Conservation (phyloP, 2,329 filamentous ascomycete species). For the Eutypa lata region DNA sequence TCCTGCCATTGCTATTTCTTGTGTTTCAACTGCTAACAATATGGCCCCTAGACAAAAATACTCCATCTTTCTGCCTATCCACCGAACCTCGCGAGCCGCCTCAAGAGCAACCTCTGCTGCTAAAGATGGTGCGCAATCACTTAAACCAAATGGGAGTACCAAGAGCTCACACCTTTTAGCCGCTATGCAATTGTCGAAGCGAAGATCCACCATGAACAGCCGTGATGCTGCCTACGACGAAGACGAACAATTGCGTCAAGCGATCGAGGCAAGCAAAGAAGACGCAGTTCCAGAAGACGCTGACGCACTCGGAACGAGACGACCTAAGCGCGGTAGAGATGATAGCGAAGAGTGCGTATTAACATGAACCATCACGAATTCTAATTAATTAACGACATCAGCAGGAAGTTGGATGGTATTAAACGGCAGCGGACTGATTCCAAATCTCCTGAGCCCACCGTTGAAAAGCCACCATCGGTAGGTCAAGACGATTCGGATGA, state of each 20-base stretch:
- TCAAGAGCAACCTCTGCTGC: slow-evolving; percentile 63
- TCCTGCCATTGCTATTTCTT: background rate
- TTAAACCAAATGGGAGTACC: slow-evolving; percentile 46
- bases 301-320: slow-evolving; percentile 53
- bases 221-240: slow-evolving; percentile 93
- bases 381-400: slow-evolving; percentile 22
- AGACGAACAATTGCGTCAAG: slow-evolving; percentile 81
- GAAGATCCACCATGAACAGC: slow-evolving; percentile 96
- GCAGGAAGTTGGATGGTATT: slow-evolving; percentile 64
- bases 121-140: slow-evolving; percentile 58
- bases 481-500: slow-evolving; percentile 65
- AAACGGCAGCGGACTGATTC: slow-evolving; percentile 86
- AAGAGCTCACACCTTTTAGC: slow-evolving; percentile 53
- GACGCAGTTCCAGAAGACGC: slow-evolving; percentile 56
- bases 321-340: slow-evolving; percentile 80
- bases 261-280: slow-evolving; percentile 92
- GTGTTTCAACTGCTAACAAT: slow-evolving; percentile 32
- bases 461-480: slow-evolving; percentile 44
- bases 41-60: slow-evolving; percentile 56
- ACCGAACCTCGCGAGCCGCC: slow-evolving; percentile 51
- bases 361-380: slow-evolving; percentile 8
- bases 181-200: slow-evolving; percentile 63
- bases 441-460: slow-evolving; percentile 61
- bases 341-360: slow-evolving; percentile 87
- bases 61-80: slow-evolving; percentile 62